Base-by-base conservation (phyloP, 495 filamentous ascomycete species). In the Clohesyomyces aquaticus region DNA sequence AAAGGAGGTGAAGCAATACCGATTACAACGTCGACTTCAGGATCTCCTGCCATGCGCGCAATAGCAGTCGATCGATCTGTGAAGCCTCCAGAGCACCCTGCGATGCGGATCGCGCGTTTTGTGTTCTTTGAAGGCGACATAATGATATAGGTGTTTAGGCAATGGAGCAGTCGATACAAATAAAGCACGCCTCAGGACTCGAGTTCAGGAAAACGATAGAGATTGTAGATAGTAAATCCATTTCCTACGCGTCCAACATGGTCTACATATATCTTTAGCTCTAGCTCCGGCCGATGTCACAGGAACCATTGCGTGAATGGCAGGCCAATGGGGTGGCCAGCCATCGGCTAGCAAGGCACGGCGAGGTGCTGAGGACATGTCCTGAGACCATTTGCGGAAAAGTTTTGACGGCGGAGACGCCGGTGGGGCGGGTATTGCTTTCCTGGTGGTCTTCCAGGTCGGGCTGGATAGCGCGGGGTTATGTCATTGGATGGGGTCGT, bases 11-110 rank as follows among this genome's bases (percentile, higher is more conserved):
- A 22, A 32, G 21, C 1, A 32, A 4, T 49, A 63, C 61, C 63
- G 25, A 66, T 61, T n/a, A 66, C 63, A 59, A 63, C 59, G 38
- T 68, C 65, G 18, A 68, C 65, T 19, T 68, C 65, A 43, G 59
- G 65, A 26, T 68, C 65, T 41, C 65, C 60, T 45, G 65, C 59
- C 60, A 68, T 58, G 23, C 65, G 43, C 18, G 54, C 58, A n/a
- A 68, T 63, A 28, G 59, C 65, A 26, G 25, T 9, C 29, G 54
- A 61, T 25, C 65, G 51, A 55, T 68, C 65, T 51, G 59, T 68
- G 51, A 68, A 68, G 21, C 65, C 65, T 16, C 65, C 65, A 32
- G 65, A 68, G 38, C 53, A 62, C 38, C 65, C 65, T 53, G 59
- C 59, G 28, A 68, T 68, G 46, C 65, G 52, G 16, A 68, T 52